Percentiles rank a stretch among this genome's conserved stretches.
phyloP scores from a whole-genome alignment of 106 monocot genomes.

The Dendrobium nobile region DNA sequence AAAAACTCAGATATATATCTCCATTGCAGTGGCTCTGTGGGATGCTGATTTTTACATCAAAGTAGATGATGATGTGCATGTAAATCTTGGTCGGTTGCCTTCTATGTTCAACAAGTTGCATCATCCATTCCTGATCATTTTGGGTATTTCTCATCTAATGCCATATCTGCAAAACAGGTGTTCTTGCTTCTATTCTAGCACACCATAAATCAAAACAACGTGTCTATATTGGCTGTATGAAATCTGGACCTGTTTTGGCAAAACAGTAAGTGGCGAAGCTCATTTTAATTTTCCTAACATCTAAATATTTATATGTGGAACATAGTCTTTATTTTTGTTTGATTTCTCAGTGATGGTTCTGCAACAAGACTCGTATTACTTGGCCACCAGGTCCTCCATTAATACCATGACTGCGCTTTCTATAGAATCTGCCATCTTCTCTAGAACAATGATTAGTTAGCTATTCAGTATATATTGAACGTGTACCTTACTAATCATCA shows the following conservation, averaged over 20 bases:
- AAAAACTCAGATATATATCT: conserved; percentile 22
- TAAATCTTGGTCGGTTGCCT: conserved; percentile 14
- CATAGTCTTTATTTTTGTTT: neutral
- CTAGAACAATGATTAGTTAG: neutral
- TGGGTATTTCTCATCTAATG: neutral
- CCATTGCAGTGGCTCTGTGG: conserved; percentile 17
- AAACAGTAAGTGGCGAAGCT: conserved; percentile 45
- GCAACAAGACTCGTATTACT: neutral
- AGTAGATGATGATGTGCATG: conserved; percentile 31
- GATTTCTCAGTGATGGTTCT: neutral
- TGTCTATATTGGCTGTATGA: conserved; percentile 89
- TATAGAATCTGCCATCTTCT: neutral
- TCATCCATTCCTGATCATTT: neutral
- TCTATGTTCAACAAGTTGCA: neutral
- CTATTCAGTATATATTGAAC: neutral
- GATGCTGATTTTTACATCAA: conserved; percentile 34
- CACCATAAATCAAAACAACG: conserved; percentile 68
- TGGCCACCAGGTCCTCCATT: neutral
- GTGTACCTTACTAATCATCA: neutral
- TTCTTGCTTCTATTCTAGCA: conserved; percentile 42
- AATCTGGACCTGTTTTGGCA: conserved; percentile 79
- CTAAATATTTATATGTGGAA: neutral
- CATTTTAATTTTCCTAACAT: neutral
- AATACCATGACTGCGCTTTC: neutral
- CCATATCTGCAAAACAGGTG: conserved; percentile 27